A percentile compares a stretch with the other conserved stretches of the same genome.
Evolutionary conservation across 345 rosid genomes (phyloP).

Genomic region (thale cress (Arabidopsis thaliana)): DNA sequence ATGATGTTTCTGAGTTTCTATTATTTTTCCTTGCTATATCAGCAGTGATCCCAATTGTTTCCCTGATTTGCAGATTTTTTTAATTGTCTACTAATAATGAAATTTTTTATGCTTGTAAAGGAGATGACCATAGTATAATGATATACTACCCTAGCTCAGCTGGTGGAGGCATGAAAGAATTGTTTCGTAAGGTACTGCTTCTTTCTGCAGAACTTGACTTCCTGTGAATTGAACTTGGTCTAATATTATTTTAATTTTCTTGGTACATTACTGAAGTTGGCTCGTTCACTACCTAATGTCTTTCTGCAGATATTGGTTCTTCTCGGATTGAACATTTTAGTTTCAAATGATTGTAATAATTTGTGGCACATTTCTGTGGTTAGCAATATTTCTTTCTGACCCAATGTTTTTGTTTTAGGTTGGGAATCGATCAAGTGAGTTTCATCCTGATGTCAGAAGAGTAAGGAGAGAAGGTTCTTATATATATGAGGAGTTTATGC

Average conservation of each 20-base stretch:
- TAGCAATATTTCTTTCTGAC: conserved; percentile 13
- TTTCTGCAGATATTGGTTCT: conserved; percentile 13
- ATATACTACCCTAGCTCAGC: conserved; percentile 99
- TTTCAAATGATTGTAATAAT: background rate
- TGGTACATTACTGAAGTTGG: conserved; percentile 2
- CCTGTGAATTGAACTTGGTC: conserved; percentile 1
- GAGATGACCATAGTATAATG: conserved; percentile 98
- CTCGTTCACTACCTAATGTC: background rate
- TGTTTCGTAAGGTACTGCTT: conserved; percentile 85
- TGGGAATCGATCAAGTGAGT: conserved; percentile 98
- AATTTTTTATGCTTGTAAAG: conserved; percentile 50
- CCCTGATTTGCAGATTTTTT: conserved; percentile 8
- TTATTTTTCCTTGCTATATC: conserved; percentile 3
- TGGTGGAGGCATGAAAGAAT: conserved; percentile 99
- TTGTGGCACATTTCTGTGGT: conserved; percentile 25
- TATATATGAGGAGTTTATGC: conserved; percentile 99
- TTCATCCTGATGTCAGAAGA: conserved; percentile 97
- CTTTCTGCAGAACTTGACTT: conserved; percentile 27
- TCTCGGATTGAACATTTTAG: conserved; percentile 6
- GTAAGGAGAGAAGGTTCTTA: conserved; percentile 98
- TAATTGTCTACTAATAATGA: conserved; percentile 25
- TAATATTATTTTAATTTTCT: background rate
- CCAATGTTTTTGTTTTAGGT: conserved; percentile 54
- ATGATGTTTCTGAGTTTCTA: conserved; percentile 8
- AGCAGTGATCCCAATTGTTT: conserved; percentile 3